Evolutionary conservation across 257 asterid genomes (phyloP), one percentile per base, ranked within the genome.

Genomic region (Nicotiana knightiana): DNA sequence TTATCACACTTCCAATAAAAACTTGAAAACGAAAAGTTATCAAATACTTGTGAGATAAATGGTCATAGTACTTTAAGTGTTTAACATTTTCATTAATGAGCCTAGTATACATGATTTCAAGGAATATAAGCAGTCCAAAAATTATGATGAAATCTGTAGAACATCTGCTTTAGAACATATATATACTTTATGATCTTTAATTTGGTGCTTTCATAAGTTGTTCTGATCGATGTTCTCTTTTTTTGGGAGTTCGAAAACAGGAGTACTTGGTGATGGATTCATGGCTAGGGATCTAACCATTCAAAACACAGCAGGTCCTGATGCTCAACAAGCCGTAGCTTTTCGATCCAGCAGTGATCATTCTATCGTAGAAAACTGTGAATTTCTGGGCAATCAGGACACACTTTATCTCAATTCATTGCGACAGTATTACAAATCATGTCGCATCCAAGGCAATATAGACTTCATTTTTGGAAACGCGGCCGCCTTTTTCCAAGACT

Each of bases 391-490:
- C 43, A 88, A 90, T 48, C 93, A 88, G 82, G 93, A 88, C 88
- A 88, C 92, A 28, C 83, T 88, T 0, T 88, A 87, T 9, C 88
- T 88, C 12, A 91, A 89, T 81, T 79, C 88, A 64, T 70, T 90
- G 8, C 92, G 93, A 3, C 93, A 90, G 67, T 89, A 86, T 78
- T 90, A 90, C 86, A 89, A 84, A 33, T 87, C 93, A 10, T 90
- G 93, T 53, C 88, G 85, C n/a, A 90, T 88, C 66, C 89, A 86
- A 73, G 92, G 92, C 37, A 89, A 89, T 28, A 83, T 89, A 13
- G 92, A 89, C 28, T 89, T 89, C 90, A 88, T 89, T 35, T 89
- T 88, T 13, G 92, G 91, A n/a, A 90, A 88, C 55, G 85, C 91
- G 0, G 91, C 91, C 11, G 58, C 90, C 4, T 87, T 84, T 76